Base-by-base conservation (phyloP, 176 grass and related monocot species). In the Cymbopogon citratus region DNA sequence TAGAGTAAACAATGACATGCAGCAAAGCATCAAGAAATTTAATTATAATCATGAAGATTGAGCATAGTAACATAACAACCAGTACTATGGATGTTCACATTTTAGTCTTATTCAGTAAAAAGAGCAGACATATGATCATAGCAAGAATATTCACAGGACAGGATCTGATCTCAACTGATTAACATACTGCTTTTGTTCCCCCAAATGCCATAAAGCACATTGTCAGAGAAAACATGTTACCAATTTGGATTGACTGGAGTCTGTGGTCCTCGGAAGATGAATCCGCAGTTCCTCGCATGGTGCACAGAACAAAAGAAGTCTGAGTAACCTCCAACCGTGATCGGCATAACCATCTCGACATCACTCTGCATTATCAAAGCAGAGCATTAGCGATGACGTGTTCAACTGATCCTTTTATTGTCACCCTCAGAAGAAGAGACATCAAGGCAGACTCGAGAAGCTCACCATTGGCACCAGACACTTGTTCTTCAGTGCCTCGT, bases 261-360 rank as follows among this genome's bases (percentile, higher is more conserved):
- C 68, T 93, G 80, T 15, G 92, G 90, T 0, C 96, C 96, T 33
- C 92, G 92, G 84, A 98, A 98, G 64, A 98, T 98, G 48, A 79
- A 90, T 28, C 96, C 92, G 12, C 96, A 98, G 16, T 98, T 98
- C 75, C 87, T 98, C 23, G 96, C 88, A 80, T 98, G 96, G 87
- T 98, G 85, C 65, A 93, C 82, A 1, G 92, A 98, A 65, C 86
- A 98, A 89, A 90, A 98, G 86, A 98, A 98, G 81, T 98, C 96
- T 0, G 96, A 95, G 75, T 98, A 98, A 56, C 92, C 96, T 16
- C 96, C 96, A 13, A 98, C 88, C 1, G 75, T 88, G 73, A 91
- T 83, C 21, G 96, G 96, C 24, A 98, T 80, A 81, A 98, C 73
- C 90, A 95, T 98, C 85, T 95, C 92, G 56, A 90, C 75, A 35